phyloP scores from a whole-genome alignment of 2,329 filamentous ascomycete species.

The Cercospora sesami region DNA sequence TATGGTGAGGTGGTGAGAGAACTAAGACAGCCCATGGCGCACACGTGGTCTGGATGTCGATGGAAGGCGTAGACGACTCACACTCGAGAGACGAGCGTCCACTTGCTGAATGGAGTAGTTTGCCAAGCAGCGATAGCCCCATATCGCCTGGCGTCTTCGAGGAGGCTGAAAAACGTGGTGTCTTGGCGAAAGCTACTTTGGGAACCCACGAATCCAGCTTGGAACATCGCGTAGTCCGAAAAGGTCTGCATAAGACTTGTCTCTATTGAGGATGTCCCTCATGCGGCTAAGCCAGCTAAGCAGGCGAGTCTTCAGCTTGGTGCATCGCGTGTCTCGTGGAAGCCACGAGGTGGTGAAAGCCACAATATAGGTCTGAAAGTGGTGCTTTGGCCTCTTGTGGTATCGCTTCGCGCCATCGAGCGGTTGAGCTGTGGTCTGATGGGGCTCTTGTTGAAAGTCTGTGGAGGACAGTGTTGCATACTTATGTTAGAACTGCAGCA shows the following conservation, averaged over 20 bases:
- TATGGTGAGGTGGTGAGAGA: neutral
- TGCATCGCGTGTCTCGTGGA: neutral
- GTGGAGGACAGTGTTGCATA: neutral
- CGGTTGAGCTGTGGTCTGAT: neutral
- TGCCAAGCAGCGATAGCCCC: neutral
- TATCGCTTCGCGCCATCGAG: neutral
- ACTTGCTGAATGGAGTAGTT: neutral
- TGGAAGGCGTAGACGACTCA: neutral
- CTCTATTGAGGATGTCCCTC: neutral
- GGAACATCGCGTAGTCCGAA: neutral
- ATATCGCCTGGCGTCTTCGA: neutral
- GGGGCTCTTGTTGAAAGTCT: neutral
- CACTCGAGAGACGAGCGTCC: neutral
- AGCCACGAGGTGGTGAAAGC: neutral
- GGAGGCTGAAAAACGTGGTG: neutral
- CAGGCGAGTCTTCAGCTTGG: neutral
- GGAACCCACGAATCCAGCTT: neutral
- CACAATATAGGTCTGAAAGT: neutral
- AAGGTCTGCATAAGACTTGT: neutral
- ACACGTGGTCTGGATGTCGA: neutral
- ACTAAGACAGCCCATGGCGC: neutral
- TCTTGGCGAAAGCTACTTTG: conserved; percentile 1
- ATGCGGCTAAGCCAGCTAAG: neutral
- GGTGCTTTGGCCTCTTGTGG: neutral
- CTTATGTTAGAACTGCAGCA: neutral